A percentile compares a stretch with the other conserved stretches of the same genome.
Evolutionary conservation across 768 basidiomycete genomes (phyloP).

Genomic region (Kwoniella europaea): DNA sequence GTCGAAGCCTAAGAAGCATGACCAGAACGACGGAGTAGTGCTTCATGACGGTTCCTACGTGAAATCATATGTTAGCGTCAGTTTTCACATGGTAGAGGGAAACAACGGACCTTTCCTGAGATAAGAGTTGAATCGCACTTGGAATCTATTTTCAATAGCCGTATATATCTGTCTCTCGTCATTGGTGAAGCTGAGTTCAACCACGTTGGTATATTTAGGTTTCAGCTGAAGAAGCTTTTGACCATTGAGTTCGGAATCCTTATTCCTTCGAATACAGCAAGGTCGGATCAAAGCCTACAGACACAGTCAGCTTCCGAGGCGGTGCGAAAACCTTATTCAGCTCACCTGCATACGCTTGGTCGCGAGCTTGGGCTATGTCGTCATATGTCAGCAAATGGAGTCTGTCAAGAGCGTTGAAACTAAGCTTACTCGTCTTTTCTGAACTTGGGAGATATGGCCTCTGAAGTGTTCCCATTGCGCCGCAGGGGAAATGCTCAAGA

Average conservation of each 20-base stretch:
- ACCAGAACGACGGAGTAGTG: conserved; percentile 71
- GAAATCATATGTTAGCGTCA: not conserved
- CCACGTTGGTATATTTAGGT: conserved; percentile 63
- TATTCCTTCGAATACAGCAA: conserved; percentile 70
- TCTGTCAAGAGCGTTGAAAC: too few relatives aligned
- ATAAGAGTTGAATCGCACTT: conserved; percentile 67
- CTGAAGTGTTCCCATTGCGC: conserved; percentile 70
- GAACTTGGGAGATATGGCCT: conserved; percentile 59
- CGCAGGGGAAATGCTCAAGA: conserved; percentile 60
- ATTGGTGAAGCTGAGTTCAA: conserved; percentile 53
- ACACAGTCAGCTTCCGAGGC: not conserved
- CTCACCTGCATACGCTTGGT: conserved; percentile 63
- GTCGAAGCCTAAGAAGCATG: conserved; percentile 74
- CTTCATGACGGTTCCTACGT: conserved; percentile 68
- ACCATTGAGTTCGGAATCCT: conserved; percentile 70
- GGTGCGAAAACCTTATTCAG: not conserved
- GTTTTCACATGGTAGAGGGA: too few relatives aligned
- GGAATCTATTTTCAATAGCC: conserved; percentile 54
- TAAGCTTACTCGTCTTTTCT: conserved; percentile 31
- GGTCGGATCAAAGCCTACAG: conserved; percentile 63
- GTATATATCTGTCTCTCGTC: conserved; percentile 24
- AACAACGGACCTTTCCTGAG: conserved; percentile 25
- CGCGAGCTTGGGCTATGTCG: conserved; percentile 61
- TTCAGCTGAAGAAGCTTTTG: conserved; percentile 72
- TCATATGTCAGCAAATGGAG: not conserved